phyloP scores from a whole-genome alignment of 1,284 basidiomycete genomes.

The Cystobasidiaceae sp. region DNA sequence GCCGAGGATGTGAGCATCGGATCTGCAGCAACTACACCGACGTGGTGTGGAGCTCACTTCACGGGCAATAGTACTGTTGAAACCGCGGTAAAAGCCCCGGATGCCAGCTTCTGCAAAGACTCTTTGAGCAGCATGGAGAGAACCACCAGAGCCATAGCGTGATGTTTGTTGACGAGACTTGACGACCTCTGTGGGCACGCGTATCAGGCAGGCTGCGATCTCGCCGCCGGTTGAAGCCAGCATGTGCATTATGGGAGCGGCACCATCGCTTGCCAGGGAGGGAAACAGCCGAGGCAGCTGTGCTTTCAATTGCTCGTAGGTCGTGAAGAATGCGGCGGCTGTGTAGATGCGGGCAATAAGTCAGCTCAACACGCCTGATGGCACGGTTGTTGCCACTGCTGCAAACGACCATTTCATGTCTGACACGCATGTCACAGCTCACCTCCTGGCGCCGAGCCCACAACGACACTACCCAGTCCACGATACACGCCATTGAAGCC shows the following conservation, averaged over 20 bases:
- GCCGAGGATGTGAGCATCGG: neutral
- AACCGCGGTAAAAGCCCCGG: constrained; percentile 71
- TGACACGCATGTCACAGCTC: no score
- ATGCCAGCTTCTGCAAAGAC: constrained; percentile 59
- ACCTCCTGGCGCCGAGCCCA: constrained; percentile 96
- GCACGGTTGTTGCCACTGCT: no score
- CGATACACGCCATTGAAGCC: constrained; percentile 91
- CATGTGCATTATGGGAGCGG: constrained; percentile 47
- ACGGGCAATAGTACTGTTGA: constrained; percentile 68
- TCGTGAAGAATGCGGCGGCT: constrained; percentile 94
- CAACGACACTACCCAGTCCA: constrained; percentile 88
- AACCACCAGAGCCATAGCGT: constrained; percentile 58
- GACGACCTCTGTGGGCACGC: constrained; percentile 90
- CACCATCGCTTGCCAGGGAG: constrained; percentile 11
- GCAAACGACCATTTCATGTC: no score
- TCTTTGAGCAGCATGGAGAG: constrained; percentile 50
- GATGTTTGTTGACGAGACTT: constrained; percentile 78
- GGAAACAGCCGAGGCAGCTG: constrained; percentile 52
- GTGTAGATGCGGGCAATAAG: constrained; percentile 1
- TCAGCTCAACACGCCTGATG: no score
- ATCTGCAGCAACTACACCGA: neutral
- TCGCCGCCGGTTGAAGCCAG: constrained; percentile 46
- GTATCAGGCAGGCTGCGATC: constrained; percentile 74
- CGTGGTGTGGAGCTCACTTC: constrained; percentile 55
- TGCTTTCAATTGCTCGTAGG: constrained; percentile 84